Conservation (phyloP, 192 early-diverging fungal species). For the Geranomyces variabilis region DNA sequence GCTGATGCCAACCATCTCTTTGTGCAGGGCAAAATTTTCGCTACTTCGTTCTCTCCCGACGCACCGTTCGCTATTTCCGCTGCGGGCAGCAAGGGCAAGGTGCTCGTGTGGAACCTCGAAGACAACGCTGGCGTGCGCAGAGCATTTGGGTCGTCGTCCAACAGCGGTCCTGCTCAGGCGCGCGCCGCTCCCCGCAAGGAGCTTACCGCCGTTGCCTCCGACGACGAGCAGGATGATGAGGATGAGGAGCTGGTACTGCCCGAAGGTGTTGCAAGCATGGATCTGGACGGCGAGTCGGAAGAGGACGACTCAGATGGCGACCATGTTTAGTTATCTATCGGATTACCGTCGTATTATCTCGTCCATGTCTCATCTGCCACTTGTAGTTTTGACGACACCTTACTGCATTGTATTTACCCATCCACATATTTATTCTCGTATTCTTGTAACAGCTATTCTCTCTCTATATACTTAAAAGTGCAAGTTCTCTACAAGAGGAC, state of each 20-base stretch:
- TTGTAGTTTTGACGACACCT: too few relatives aligned
- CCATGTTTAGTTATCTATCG: constrained; percentile 16
- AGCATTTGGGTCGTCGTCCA: constrained; percentile 47
- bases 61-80: constrained; percentile 87
- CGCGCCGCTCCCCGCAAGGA: constrained; percentile 30
- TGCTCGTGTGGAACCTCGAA: constrained; percentile 91
- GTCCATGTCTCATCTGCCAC: too few relatives aligned
- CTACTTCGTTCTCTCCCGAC: constrained; percentile 86
- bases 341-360: too few relatives aligned
- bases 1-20: too few relatives aligned
- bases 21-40: constrained; percentile 79
- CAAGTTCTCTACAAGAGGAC: constrained; percentile 8
- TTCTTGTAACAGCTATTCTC: too few relatives aligned
- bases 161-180: background rate
- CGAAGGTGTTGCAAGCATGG: constrained; percentile 40
- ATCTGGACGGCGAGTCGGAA: constrained; percentile 38
- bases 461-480: constrained; percentile 5
- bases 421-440: too few relatives aligned
- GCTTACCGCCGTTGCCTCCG: constrained; percentile 37
- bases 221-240: constrained; percentile 44
- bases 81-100: constrained; percentile 86
- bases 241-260: constrained; percentile 33
- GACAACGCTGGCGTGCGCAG: constrained; percentile 81
- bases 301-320: constrained; percentile 40
- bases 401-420: too few relatives aligned